Percentiles rank a stretch among this genome's conserved stretches.
Evolutionary conservation across 1,284 basidiomycete genomes (phyloP).

Genomic region (Marasmius oreades): DNA sequence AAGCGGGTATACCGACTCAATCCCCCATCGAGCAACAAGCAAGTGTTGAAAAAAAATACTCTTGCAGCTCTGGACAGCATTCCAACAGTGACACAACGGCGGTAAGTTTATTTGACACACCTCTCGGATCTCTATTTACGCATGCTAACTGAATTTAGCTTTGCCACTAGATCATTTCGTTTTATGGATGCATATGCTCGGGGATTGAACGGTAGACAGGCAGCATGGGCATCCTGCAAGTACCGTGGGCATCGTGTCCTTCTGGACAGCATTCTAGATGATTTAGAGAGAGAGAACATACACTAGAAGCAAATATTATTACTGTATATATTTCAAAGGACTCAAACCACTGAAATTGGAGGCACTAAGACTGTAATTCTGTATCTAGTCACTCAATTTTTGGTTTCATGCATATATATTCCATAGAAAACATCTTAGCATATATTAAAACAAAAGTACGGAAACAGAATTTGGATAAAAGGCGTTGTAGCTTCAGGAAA

Average conservation of each 20-base stretch:
- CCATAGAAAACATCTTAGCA: too few relatives aligned
- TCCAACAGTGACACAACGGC: neutral
- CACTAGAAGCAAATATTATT: too few relatives aligned
- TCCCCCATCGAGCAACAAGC: conserved; percentile 4
- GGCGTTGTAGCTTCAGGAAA: too few relatives aligned
- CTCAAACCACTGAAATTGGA: too few relatives aligned
- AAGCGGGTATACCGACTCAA: conserved; percentile 13
- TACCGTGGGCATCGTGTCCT: neutral
- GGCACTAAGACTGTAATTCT: too few relatives aligned
- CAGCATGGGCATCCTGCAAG: conserved; percentile 4
- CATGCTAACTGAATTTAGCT: conserved; percentile 3
- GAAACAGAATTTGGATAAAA: too few relatives aligned
- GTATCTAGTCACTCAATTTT: too few relatives aligned
- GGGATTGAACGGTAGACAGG: conserved; percentile 10
- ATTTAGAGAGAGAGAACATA: neutral
- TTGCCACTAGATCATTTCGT: conserved; percentile 7
- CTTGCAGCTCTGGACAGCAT: conserved; percentile 1
- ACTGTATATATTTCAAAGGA: too few relatives aligned
- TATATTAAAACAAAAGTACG: too few relatives aligned
- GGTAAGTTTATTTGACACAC: too few relatives aligned
- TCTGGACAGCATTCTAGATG: neutral
- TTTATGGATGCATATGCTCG: conserved; percentile 15
- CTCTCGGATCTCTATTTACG: neutral
- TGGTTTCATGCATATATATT: too few relatives aligned
- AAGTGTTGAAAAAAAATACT: conserved; percentile 10